Evolutionary conservation across 164 flowering plant species (phyloP).

Genomic region (Tetrastigma voinierianum): DNA sequence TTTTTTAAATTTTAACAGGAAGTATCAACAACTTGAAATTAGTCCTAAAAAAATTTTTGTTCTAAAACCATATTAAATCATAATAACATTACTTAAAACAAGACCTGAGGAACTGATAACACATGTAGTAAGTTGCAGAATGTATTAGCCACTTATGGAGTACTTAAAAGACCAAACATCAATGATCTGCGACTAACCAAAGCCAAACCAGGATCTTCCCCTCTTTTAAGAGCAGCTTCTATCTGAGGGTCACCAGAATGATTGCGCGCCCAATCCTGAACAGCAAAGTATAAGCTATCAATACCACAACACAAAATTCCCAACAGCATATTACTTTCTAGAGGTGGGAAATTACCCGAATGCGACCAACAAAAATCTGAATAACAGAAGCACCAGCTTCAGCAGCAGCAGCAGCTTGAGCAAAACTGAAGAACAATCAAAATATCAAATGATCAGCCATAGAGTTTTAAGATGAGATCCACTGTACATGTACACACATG

Average conservation of each 20-base stretch:
- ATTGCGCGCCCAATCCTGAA: constrained; percentile 98
- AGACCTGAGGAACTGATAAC: too few relatives aligned
- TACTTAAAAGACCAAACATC: not conserved
- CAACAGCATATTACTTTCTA: not conserved
- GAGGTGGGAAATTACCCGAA: constrained; percentile 55
- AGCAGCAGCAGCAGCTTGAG: constrained; percentile 99
- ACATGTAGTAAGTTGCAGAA: not conserved
- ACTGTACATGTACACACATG: not conserved
- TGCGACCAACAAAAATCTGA: constrained; percentile 96
- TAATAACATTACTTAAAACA: too few relatives aligned
- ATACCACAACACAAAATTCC: not conserved
- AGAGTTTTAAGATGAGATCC: not conserved
- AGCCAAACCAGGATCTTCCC: constrained; percentile 97
- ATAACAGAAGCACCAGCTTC: constrained; percentile 99
- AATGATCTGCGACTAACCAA: constrained; percentile 48
- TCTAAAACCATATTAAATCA: too few relatives aligned
- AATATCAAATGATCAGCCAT: constrained; percentile 7
- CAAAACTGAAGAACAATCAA: constrained; percentile 68
- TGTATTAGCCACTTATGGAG: not conserved
- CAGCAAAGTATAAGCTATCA: not conserved
- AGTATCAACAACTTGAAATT: too few relatives aligned
- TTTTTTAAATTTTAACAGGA: too few relatives aligned
- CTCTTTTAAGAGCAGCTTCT: constrained; percentile 73
- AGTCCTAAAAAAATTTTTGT: too few relatives aligned
- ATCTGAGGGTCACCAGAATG: constrained; percentile 92